Conservation (phyloP, 192 early-diverging fungal genomes). For the Cladochytrium replicatum region DNA sequence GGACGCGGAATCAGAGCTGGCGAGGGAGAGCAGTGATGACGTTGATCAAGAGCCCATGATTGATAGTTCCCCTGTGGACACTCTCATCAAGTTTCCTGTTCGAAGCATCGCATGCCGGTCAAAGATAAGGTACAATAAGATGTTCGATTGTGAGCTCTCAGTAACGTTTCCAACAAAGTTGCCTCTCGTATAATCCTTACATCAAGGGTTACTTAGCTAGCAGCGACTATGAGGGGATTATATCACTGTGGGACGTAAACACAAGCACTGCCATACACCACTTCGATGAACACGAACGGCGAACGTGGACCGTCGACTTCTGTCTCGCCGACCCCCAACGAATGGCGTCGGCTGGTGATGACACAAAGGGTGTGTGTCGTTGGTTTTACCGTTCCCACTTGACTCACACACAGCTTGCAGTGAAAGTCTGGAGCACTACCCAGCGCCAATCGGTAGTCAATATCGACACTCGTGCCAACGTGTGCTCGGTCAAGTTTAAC, state of each 20-base stretch:
- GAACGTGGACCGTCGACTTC: slow-evolving; percentile 90
- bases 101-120: slow-evolving; percentile 64
- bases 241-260: slow-evolving; percentile 74
- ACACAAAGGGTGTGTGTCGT: slow-evolving; percentile 48
- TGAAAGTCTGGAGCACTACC: slow-evolving; percentile 84
- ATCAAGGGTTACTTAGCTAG: slow-evolving; percentile 76
- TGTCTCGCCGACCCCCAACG: slow-evolving; percentile 61
- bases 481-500: slow-evolving; percentile 91
- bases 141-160: slow-evolving; percentile 1
- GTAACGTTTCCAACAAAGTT: slow-evolving; percentile 38
- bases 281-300: slow-evolving; percentile 86
- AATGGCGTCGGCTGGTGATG: slow-evolving; percentile 85
- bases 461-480: slow-evolving; percentile 76
- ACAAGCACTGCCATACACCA: slow-evolving; percentile 49
- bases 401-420: slow-evolving; percentile 20
- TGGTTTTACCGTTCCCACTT: slow-evolving; percentile 6
- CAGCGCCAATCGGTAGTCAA: slow-evolving; percentile 62
- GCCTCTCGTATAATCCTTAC: slow-evolving; percentile 82
- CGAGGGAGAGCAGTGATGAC: slow-evolving; percentile 15
- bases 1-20: no score
- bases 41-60: slow-evolving; percentile 32
- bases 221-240: slow-evolving; percentile 86
- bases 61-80: slow-evolving; percentile 24
- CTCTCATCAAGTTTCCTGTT: slow-evolving; percentile 51
- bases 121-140: slow-evolving; percentile 67